Base-by-base conservation (phyloP, 1,284 basidiomycete genomes). In the Rhodotorula sp. region DNA sequence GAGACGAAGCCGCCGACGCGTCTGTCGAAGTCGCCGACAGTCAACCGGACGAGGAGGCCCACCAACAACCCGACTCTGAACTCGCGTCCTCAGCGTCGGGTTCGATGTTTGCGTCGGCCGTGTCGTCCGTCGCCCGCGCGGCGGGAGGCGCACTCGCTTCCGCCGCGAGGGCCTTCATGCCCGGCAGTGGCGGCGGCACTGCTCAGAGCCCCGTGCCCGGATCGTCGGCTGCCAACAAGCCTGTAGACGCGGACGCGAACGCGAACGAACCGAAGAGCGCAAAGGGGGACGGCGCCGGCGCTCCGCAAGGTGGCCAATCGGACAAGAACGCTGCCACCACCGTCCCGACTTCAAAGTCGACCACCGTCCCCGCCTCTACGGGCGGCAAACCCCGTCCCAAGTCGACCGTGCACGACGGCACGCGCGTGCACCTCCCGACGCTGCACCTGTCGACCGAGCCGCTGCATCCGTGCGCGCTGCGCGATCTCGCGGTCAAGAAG, bases 141-240 rank as follows among this genome's bases (percentile, higher is more conserved):
- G n/a, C 56, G 3, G 63, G n/a, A 3, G 63, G 47, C 16, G 56
- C 56, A 1, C 45, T 64, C 31, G 55, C 47, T 10, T 28, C 55
- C 23, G 63, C 56, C 47, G 63, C 63, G 5, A 31, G 45, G 23
- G 63, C 62, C 8, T 18, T 64, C 56, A n/a, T 58, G 16, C 63
- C 62, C 26, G 26, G 28, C 23, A 34, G 48, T 16, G 26, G 18
- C 26, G 14, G 2, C 26, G 14, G 5, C 47, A 26, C 21, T n/a
- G 34, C 38, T 43, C n/a, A 15, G 10, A 28, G 56, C n/a, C 31
- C 15, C 21, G 21, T 12, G 5, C 14, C 15, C 28, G 28, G 56
- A 19, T 16, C n/a, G 26, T 1, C 31, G 26, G 34, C 16, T 21
- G 21, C 38, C 38, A 14, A 14, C 38, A 10, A 43, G 10, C 38